A percentile compares a stretch with the other conserved stretches of the same genome.
These are phyloP conservation scores for Saccharomyces cerevisiae DNA, from an alignment of 805 yeast species.

Conservation along the genomic window DNA sequence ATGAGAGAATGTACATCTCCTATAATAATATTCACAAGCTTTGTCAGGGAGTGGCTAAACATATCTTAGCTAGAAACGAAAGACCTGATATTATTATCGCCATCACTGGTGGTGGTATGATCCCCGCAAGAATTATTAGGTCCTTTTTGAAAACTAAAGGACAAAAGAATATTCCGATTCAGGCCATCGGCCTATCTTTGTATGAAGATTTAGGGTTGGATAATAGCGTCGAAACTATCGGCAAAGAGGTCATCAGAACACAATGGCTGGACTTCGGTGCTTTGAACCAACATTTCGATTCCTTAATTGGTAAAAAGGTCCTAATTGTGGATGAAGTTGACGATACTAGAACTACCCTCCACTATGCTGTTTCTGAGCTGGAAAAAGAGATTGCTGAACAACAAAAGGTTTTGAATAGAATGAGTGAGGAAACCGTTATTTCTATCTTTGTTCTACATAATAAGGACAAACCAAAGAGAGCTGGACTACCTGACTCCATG, in stretches of 20 bases:
- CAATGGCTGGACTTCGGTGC: conserved; percentile 86
- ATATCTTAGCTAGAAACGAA: conserved; percentile 36
- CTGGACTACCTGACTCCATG: conserved; percentile 56
- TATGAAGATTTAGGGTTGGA: conserved; percentile 49
- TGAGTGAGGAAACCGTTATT: conserved; percentile 54
- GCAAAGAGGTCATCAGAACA: conserved; percentile 76
- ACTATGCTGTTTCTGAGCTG: conserved; percentile 72
- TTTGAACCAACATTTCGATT: conserved; percentile 57
- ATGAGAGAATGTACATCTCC: conserved; percentile 52
- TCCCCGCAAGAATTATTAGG: conserved; percentile 60
- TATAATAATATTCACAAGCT: conserved; percentile 78
- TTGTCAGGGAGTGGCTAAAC: conserved; percentile 59
- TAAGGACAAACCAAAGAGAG: conserved; percentile 74
- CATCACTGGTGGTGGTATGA: conserved; percentile 69
- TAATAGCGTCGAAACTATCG: conserved; percentile 42
- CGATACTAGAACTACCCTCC: conserved; percentile 84
- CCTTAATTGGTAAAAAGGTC: conserved; percentile 72
- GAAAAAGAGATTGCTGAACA: conserved; percentile 49
- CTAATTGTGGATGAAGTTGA: conserved; percentile 87
- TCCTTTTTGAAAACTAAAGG: conserved; percentile 52
- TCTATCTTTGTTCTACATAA: conserved; percentile 78
- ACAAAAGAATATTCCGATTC: conserved; percentile 59
- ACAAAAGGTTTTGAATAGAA: conserved; percentile 51
- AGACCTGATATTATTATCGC: conserved; percentile 54
- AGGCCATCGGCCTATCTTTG: conserved; percentile 58